phyloP scores from a whole-genome alignment of 2,329 filamentous ascomycete species.

The Diaporthe sp. region DNA sequence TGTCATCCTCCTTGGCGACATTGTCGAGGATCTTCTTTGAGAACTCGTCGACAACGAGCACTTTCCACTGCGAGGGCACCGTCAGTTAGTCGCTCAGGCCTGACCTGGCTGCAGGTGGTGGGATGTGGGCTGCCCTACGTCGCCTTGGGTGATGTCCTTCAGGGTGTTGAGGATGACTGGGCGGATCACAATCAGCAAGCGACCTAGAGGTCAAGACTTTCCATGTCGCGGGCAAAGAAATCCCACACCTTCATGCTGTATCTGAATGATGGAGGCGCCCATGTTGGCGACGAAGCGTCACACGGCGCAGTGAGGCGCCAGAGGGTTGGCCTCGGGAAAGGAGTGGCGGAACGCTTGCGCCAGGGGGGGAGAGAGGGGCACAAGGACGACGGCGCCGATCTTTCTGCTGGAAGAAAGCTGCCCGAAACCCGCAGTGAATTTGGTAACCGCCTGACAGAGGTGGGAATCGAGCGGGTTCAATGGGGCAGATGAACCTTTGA shows the following conservation, averaged over 20 bases:
- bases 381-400: constrained; percentile 4
- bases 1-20: constrained; percentile 93
- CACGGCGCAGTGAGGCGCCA: constrained; percentile 26
- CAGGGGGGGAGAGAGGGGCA: neutral
- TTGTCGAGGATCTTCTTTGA: constrained; percentile 91
- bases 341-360: constrained; percentile 13
- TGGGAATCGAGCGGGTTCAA: constrained; percentile 5
- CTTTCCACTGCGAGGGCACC: constrained; percentile 81
- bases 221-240: neutral
- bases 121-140: constrained; percentile 65
- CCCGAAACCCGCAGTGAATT: neutral
- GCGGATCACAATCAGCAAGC: constrained; percentile 9
- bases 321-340: constrained; percentile 18
- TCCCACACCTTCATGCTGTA: constrained; percentile 79
- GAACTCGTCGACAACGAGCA: constrained; percentile 86
- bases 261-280: constrained; percentile 85
- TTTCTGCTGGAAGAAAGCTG: neutral
- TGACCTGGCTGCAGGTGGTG: neutral
- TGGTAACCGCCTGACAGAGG: neutral
- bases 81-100: constrained; percentile 1
- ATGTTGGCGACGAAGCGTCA: constrained; percentile 64
- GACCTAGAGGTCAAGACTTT: neutral
- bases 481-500: neutral
- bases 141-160: constrained; percentile 80
- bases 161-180: constrained; percentile 80